These are phyloP conservation scores for Botrytis aclada DNA, from an alignment of 2,329 filamentous ascomycete species.

Conservation along the genomic window DNA sequence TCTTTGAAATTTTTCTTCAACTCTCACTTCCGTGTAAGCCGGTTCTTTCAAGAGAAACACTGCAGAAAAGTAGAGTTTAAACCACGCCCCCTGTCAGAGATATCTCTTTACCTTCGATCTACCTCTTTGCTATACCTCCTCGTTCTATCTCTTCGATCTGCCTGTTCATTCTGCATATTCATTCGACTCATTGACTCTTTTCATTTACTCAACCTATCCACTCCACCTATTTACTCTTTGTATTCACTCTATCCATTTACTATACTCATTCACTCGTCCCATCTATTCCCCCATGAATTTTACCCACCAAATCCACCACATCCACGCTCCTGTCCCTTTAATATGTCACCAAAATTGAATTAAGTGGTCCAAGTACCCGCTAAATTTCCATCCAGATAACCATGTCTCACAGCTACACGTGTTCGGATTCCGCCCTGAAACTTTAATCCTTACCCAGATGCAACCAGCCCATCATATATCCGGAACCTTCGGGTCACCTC, in stretches of 20 bases:
- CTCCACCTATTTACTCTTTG: too few relatives aligned
- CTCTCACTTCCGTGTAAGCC: neutral
- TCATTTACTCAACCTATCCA: too few relatives aligned
- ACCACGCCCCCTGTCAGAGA: neutral
- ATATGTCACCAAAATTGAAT: neutral
- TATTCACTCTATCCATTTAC: too few relatives aligned
- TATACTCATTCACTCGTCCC: too few relatives aligned
- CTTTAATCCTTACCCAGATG: neutral
- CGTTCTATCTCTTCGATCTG: neutral
- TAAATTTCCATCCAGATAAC: neutral
- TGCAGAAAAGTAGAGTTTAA: neutral
- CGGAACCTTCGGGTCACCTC: neutral
- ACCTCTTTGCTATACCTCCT: neutral
- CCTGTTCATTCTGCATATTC: too few relatives aligned
- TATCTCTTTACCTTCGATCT: neutral
- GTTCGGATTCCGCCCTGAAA: neutral
- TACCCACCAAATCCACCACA: neutral
- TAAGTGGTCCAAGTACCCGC: neutral
- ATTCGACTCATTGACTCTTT: too few relatives aligned
- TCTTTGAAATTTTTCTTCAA: neutral
- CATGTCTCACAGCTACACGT: neutral
- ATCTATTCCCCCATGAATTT: neutral
- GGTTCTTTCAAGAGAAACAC: neutral
- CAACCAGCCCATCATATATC: neutral
- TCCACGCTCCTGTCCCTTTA: neutral